These are phyloP conservation scores for Dendrostoma leiphaemia DNA, from an alignment of 2,329 filamentous ascomycete species.

Conservation along the genomic window DNA sequence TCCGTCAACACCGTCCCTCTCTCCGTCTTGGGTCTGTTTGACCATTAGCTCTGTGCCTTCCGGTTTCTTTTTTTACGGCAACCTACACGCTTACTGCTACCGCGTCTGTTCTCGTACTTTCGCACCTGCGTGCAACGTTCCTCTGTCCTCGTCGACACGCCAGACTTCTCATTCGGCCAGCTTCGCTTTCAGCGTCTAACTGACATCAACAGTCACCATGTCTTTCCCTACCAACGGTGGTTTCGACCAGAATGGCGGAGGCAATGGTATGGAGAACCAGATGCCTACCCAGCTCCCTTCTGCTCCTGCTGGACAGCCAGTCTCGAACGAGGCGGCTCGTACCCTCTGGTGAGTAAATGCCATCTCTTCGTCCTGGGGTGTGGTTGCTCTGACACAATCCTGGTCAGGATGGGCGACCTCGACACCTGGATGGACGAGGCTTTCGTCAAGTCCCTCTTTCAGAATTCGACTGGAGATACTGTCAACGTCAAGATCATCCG, in stretches of 20 bases:
- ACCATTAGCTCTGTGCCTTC: no score
- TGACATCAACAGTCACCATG: not conserved
- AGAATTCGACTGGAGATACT: constrained; percentile 83
- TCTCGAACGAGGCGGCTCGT: constrained; percentile 14
- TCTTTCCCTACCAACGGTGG: constrained; percentile 14
- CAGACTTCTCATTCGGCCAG: not conserved
- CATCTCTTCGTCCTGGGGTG: no score
- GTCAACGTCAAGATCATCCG: constrained; percentile 99
- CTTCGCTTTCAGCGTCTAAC: not conserved
- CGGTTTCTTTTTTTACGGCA: no score
- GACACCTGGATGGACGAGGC: constrained; percentile 99
- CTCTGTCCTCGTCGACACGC: not conserved
- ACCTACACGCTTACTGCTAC: not conserved
- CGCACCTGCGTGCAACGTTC: not conserved
- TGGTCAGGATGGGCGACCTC: constrained; percentile 93
- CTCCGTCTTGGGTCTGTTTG: no score
- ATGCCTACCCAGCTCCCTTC: constrained; percentile 13
- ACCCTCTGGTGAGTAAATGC: constrained; percentile 14
- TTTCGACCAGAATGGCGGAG: constrained; percentile 6
- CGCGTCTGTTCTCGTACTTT: not conserved
- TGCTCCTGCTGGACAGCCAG: constrained; percentile 10
- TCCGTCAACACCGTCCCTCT: no score
- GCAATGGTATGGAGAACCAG: constrained; percentile 14
- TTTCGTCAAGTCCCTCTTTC: constrained; percentile 92
- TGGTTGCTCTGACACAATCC: not conserved